Evolutionary conservation across 305 asterid genomes (phyloP).

Genomic region (Withania somnifera): DNA sequence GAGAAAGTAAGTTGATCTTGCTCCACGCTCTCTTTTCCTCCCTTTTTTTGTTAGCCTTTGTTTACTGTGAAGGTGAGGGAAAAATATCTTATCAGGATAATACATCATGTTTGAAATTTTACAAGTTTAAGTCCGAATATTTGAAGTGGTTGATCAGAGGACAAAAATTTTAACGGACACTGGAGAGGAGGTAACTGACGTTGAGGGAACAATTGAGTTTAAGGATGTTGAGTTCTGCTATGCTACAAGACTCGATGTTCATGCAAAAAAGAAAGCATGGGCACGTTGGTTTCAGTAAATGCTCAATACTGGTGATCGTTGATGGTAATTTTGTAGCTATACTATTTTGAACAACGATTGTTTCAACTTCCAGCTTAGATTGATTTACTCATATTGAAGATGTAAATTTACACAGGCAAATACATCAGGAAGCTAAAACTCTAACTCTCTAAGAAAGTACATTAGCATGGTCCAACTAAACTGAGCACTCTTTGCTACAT

Average conservation of each 20-base stretch:
- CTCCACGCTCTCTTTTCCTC: too few relatives aligned
- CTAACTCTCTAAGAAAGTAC: slow-evolving; percentile 68
- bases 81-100: too few relatives aligned
- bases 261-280: slow-evolving; percentile 81
- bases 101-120: too few relatives aligned
- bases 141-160: slow-evolving; percentile 78
- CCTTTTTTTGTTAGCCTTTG: too few relatives aligned
- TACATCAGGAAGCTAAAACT: slow-evolving; percentile 75
- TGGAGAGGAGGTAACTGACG: slow-evolving; percentile 64
- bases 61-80: too few relatives aligned
- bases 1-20: too few relatives aligned
- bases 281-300: slow-evolving; percentile 95
- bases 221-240: slow-evolving; percentile 83
- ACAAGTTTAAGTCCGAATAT: too few relatives aligned
- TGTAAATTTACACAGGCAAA: slow-evolving; percentile 44
- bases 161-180: slow-evolving; percentile 59
- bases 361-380: not conserved
- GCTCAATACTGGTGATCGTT: slow-evolving; percentile 69
- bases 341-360: not conserved
- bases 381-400: not conserved
- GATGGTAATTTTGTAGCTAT: slow-evolving; percentile 47
- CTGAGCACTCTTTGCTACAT: slow-evolving; percentile 91
- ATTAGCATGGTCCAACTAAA: slow-evolving; percentile 94
- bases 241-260: slow-evolving; percentile 83
- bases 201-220: slow-evolving; percentile 77